Percentiles rank a stretch among this genome's conserved stretches.
phyloP scores from a whole-genome alignment of 805 yeast species.

The Nematodospora valgi region DNA sequence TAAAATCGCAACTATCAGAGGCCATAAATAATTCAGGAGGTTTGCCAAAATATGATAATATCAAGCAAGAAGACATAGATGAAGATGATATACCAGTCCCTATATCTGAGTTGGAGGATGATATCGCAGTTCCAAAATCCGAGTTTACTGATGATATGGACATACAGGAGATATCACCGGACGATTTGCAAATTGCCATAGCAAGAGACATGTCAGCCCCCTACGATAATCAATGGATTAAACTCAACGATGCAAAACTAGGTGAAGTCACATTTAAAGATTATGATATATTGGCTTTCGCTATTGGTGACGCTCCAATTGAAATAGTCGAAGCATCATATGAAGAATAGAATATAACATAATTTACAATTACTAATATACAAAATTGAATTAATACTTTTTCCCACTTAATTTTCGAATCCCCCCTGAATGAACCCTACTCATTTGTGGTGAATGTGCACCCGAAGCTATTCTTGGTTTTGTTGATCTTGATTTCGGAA shows the following conservation, averaged over 20 bases:
- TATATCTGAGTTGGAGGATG: constrained; percentile 33
- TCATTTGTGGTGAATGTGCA: constrained; percentile 5
- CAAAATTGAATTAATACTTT: constrained; percentile 5
- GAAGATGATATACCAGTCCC: constrained; percentile 34
- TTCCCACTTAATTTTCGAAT: constrained; percentile 22
- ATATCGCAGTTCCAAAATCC: constrained; percentile 15
- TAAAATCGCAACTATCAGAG: constrained; percentile 24
- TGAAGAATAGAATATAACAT: constrained; percentile 21
- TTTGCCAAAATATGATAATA: constrained; percentile 24
- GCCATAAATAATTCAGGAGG: constrained; percentile 52
- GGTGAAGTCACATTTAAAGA: constrained; percentile 33
- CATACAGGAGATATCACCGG: constrained; percentile 4
- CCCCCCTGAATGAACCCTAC: constrained; percentile 19
- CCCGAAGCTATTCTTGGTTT: constrained; percentile 4
- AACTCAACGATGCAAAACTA: constrained; percentile 26
- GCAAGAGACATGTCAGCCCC: constrained; percentile 37
- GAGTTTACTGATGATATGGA: constrained; percentile 4
- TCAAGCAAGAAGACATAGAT: constrained; percentile 18
- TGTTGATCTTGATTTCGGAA: constrained; percentile 22
- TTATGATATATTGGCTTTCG: constrained; percentile 41
- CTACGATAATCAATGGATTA: constrained; percentile 34
- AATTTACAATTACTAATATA: constrained; percentile 1
- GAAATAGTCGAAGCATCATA: constrained; percentile 30
- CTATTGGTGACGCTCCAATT: constrained; percentile 30
- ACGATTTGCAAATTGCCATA: constrained; percentile 36